A percentile compares a stretch with the other conserved stretches of the same genome.
Conservation (phyloP, 768 basidiomycete species). For the Candolleomyces eurysporus region DNA sequence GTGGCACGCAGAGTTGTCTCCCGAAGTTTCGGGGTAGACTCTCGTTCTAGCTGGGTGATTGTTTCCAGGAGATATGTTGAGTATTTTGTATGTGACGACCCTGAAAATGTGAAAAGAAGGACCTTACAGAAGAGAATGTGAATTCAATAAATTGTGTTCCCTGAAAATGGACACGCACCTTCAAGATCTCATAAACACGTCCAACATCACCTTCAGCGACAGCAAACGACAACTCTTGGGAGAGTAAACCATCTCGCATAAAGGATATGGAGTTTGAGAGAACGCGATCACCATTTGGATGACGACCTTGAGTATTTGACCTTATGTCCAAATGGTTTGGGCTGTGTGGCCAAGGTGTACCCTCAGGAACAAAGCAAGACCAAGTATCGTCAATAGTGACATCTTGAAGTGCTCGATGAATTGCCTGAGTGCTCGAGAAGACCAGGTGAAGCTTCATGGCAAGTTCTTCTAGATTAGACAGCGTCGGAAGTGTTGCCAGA, state of each 20-base stretch:
- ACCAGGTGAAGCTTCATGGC: background rate
- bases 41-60: conserved; percentile 27
- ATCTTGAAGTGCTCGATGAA: no score
- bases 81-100: conserved; percentile 31
- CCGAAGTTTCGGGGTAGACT: conserved; percentile 19
- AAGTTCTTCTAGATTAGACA: conserved; percentile 14
- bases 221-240: conserved; percentile 24
- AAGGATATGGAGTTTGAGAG: conserved; percentile 23
- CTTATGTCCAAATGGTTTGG: no score
- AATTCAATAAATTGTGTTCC: no score
- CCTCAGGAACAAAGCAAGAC: no score
- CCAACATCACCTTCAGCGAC: conserved; percentile 32
- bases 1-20: no score
- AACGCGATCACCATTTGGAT: background rate
- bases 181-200: conserved; percentile 28
- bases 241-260: conserved; percentile 20
- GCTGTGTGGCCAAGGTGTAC: no score
- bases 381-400: no score
- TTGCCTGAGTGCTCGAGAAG: conserved; percentile 7
- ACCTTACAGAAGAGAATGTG: conserved; percentile 8
- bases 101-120: conserved; percentile 31
- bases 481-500: no score
- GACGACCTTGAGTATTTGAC: no score
- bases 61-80: conserved; percentile 30
- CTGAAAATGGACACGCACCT: conserved; percentile 15